Base-by-base conservation (phyloP, 23 red algal genomes). In the Gracilaria domingensis region DNA sequence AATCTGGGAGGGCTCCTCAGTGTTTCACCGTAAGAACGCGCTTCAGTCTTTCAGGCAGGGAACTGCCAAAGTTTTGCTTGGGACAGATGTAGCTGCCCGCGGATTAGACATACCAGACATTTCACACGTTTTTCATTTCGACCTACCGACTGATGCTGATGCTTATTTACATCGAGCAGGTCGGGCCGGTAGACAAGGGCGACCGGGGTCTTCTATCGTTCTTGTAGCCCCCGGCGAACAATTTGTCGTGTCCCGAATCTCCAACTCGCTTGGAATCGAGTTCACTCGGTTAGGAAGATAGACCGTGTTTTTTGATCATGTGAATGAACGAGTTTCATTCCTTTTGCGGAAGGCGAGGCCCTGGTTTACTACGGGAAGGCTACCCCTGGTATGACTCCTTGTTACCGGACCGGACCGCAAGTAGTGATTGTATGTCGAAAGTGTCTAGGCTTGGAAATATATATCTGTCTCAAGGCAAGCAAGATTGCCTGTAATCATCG, bases 131-230 rank as follows among this genome's bases (percentile, higher is more conserved):
- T 88, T 99, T 48, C 93, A 96, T 54, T 82, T 99, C 59, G 97
- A 99, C 88, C 72, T 99, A 38, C 89, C 97, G n/a, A 91, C 94
- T 23, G 92, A 95, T 84, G 82, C 94, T n/a, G 94, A 99, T 72
- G 82, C 87, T 67, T 99, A 99, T 51, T 62, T 96, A 28, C 97
- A 99, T 75, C 94, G 97, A 24, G 90, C 96, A 30, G 96, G 96
- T 9, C 88, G 95, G 5, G 38, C 95, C 0, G 95, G 95, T 2
- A 61, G 95, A 23, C 73, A 88, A 33, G 95, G 95, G 8, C 60
- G 88, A 35, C 61, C 51, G 28, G 95, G 95, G 40, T 79, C 59
- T 51, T 85, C 88, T 12, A 76, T 96, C 58, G 74, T 80, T 23
- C 77, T 96, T 21, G 66, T 96, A 29, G 67, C 83, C 18, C 88